phyloP scores from a whole-genome alignment of 2,329 filamentous ascomycete genomes.

The Aspergillus quadricinctus region DNA sequence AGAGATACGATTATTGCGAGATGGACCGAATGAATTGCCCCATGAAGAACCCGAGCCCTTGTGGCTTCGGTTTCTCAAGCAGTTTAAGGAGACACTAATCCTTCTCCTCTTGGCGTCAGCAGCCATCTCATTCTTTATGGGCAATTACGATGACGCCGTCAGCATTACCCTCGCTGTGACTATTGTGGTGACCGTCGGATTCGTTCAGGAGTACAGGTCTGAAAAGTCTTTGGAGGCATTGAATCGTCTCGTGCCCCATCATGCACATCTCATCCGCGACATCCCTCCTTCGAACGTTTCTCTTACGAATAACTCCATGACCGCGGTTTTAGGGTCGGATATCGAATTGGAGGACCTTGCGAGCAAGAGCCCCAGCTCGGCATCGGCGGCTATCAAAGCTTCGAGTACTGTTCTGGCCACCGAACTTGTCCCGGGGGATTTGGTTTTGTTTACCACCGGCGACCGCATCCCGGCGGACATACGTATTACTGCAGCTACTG shows the following conservation, averaged over 20 bases:
- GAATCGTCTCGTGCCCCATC: slow-evolving; percentile 89
- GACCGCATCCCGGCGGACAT: slow-evolving; percentile 96
- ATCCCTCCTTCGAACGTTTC: slow-evolving; percentile 22
- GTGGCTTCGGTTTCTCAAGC: slow-evolving; percentile 91
- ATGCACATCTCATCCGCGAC: slow-evolving; percentile 84
- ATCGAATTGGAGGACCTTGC: slow-evolving; percentile 49
- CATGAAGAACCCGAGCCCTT: slow-evolving; percentile 90
- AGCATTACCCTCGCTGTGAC: slow-evolving; percentile 95
- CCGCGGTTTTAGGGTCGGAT: slow-evolving; percentile 31
- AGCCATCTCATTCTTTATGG: slow-evolving; percentile 80
- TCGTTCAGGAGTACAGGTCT: slow-evolving; percentile 94
- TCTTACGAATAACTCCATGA: slow-evolving; percentile 18
- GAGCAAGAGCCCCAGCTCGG: slow-evolving; percentile 46
- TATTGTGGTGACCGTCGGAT: slow-evolving; percentile 93
- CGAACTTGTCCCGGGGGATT: slow-evolving; percentile 84
- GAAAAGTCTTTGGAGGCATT: slow-evolving; percentile 96
- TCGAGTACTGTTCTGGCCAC: slow-evolving; percentile 82
- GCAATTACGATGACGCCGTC: slow-evolving; percentile 89
- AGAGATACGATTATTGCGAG: slow-evolving; percentile 68
- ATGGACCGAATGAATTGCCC: slow-evolving; percentile 91
- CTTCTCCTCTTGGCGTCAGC: slow-evolving; percentile 86
- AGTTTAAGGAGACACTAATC: slow-evolving; percentile 95
- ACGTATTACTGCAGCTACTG: slow-evolving; percentile 82
- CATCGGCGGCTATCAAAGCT: slow-evolving; percentile 63
- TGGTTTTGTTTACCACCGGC: slow-evolving; percentile 91